phyloP scores from a whole-genome alignment of 768 basidiomycete species.

The Pleurotus eryngii region DNA sequence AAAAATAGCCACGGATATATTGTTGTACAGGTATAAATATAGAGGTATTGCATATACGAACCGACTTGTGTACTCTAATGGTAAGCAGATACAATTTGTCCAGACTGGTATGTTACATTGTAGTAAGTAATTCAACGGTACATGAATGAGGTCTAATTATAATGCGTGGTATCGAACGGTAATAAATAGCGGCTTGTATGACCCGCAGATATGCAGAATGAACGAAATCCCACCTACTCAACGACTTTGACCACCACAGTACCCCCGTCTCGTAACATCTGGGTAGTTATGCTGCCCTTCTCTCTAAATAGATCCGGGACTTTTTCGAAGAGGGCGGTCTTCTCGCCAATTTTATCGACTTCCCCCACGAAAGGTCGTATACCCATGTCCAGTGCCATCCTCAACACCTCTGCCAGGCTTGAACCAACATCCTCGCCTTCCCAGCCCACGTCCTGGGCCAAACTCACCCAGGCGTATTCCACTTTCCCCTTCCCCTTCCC shows the following conservation, averaged over 20 bases:
- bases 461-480: constrained; percentile 80
- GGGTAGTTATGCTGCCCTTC: neutral
- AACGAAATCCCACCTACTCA: constrained; percentile 1
- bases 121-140: neutral
- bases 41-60: no score
- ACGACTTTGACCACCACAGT: constrained; percentile 12
- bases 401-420: constrained; percentile 38
- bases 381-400: constrained; percentile 37
- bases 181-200: neutral
- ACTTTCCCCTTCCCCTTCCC: constrained; percentile 39
- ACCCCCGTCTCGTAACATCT: constrained; percentile 10
- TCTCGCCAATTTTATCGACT: neutral
- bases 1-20: no score
- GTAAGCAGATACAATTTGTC: no score
- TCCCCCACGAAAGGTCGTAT: constrained; percentile 20
- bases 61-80: no score
- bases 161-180: neutral
- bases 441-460: constrained; percentile 79
- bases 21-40: no score
- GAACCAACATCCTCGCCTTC: constrained; percentile 73
- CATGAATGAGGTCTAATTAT: neutral
- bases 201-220: neutral
- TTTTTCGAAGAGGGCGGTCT: neutral
- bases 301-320: neutral
- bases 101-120: no score